These are phyloP conservation scores for Penstemon davidsonii DNA, from an alignment of 257 asterid genomes.

Conservation along the genomic window DNA sequence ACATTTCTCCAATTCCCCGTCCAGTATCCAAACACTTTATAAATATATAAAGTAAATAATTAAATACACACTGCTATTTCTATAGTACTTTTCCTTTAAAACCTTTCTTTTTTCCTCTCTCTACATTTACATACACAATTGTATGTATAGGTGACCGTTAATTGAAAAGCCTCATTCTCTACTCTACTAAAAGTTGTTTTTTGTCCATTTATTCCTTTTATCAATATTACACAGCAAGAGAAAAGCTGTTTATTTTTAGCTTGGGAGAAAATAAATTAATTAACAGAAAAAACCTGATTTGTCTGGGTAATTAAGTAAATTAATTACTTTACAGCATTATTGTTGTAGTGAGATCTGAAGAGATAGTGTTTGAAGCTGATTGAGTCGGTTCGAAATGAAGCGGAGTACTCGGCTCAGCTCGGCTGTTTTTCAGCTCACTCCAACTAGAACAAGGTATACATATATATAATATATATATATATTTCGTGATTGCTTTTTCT, in stretches of 20 bases:
- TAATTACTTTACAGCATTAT: conserved; percentile 7
- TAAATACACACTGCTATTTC: too few species aligned
- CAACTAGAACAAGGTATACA: conserved; percentile 81
- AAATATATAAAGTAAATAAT: too few species aligned
- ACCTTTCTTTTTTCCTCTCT: background rate
- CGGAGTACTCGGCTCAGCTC: conserved; percentile 66
- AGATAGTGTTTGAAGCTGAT: background rate
- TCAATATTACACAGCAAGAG: too few species aligned
- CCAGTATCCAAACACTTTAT: too few species aligned
- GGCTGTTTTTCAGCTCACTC: conserved; percentile 90
- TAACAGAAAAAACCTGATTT: background rate
- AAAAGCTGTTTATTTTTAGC: background rate
- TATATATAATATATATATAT: too few species aligned
- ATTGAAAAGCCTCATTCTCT: conserved; percentile 23
- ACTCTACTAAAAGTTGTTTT: conserved; percentile 13
- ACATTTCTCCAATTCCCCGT: too few species aligned
- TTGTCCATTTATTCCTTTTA: background rate
- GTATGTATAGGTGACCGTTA: background rate
- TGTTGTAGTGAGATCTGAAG: conserved; percentile 55
- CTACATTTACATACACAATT: too few species aligned
- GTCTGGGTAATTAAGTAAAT: background rate
- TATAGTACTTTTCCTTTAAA: background rate
- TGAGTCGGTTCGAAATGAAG: conserved; percentile 53
- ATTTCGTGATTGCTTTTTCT: background rate
- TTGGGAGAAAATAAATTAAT: conserved; percentile 7